Percentiles rank a stretch among this genome's conserved stretches.
Conservation (phyloP, 192 early-diverging fungal species). For the Backusella australiensis region DNA sequence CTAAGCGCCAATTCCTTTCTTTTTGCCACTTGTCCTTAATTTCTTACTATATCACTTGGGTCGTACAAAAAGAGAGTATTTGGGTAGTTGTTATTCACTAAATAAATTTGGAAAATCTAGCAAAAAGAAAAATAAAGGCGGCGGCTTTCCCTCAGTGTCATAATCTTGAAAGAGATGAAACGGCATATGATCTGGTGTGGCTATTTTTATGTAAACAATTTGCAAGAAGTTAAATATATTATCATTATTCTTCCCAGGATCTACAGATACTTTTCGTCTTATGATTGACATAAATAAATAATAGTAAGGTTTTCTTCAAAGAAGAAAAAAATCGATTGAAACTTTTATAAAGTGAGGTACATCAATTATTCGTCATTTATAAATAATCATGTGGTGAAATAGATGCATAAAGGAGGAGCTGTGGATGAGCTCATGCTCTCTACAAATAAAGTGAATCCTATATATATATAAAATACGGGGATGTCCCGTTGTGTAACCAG, state of each 20-base stretch:
- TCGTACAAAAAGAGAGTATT: neutral
- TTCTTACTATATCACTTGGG: neutral
- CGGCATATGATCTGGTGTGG: neutral
- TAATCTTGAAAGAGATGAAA: constrained; percentile 6
- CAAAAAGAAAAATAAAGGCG: neutral
- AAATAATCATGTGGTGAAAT: neutral
- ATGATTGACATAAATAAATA: neutral
- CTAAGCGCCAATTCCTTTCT: neutral
- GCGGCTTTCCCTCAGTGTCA: neutral
- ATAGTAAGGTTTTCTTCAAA: neutral
- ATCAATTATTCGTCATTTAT: neutral
- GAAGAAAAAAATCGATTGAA: neutral
- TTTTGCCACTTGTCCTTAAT: neutral
- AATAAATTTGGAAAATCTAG: neutral
- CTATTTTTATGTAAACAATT: neutral
- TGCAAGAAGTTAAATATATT: neutral
- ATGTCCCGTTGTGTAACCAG: neutral
- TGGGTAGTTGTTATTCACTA: neutral
- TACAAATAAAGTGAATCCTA: neutral
- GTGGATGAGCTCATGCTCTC: neutral
- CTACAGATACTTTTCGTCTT: neutral
- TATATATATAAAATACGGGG: neutral
- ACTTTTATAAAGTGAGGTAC: neutral
- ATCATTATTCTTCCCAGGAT: constrained; percentile 1
- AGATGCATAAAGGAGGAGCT: neutral